phyloP scores from a whole-genome alignment of 148 eudicot species.

The Rhododendron kiyosumense region DNA sequence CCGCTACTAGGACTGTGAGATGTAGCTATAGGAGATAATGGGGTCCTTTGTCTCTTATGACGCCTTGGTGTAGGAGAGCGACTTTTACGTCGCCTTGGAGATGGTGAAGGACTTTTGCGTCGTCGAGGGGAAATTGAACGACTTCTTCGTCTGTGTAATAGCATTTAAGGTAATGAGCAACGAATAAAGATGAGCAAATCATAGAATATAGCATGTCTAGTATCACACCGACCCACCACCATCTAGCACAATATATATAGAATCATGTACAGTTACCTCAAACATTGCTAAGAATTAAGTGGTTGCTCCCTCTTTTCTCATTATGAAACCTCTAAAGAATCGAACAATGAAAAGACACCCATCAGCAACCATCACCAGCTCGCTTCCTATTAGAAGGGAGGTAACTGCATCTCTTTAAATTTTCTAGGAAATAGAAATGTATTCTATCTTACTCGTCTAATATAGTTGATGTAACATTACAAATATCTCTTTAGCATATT shows the following conservation, averaged over 20 bases:
- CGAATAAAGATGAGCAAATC: constrained; percentile 1
- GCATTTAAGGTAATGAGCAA: constrained; percentile 28
- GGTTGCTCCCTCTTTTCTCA: constrained; percentile 79
- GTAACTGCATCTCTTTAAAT: constrained; percentile 34
- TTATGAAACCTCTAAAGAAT: constrained; percentile 60
- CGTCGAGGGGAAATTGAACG: constrained; percentile 67
- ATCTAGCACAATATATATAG: constrained; percentile 26
- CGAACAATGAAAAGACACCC: constrained; percentile 65
- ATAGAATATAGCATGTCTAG: constrained; percentile 8
- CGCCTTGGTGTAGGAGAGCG: constrained; percentile 63
- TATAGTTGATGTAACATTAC: constrained; percentile 10
- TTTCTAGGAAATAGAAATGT: constrained; percentile 15
- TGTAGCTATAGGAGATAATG: constrained; percentile 52
- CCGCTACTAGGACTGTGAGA: constrained; percentile 57
- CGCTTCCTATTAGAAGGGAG: constrained; percentile 54
- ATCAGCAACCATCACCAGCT: constrained; percentile 71
- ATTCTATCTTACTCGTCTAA: constrained; percentile 29
- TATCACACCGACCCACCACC: constrained; percentile 24
- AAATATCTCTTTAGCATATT: constrained; percentile 5
- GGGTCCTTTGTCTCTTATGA: constrained; percentile 46
- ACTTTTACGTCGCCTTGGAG: constrained; percentile 64
- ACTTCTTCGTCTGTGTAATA: constrained; percentile 72
- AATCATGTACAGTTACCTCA: constrained; percentile 78
- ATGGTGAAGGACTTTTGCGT: constrained; percentile 60
- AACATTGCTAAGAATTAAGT: constrained; percentile 62